Conservation (phyloP, 116 monocot genomes). For the Dioscorea cayenensis region DNA sequence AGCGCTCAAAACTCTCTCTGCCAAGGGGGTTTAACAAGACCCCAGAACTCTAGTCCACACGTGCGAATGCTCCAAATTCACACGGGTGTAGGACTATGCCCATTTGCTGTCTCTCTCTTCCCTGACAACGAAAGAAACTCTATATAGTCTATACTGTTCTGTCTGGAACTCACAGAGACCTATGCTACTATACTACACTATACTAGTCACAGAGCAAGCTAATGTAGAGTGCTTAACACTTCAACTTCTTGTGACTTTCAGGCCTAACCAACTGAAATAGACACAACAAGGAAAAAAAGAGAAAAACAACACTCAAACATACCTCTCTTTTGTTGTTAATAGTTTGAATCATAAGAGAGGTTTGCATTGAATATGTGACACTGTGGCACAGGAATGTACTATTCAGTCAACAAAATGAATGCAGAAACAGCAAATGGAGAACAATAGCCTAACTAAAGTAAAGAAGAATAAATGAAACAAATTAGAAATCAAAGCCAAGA, state of each 20-base stretch:
- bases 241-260: constrained; percentile 1
- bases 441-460: too few species aligned
- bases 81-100: neutral
- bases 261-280: constrained; percentile 9
- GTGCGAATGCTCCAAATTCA: constrained; percentile 18
- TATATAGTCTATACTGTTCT: constrained; percentile 5
- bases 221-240: neutral
- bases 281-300: neutral
- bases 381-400: too few species aligned
- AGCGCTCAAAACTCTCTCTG: constrained; percentile 1
- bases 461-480: too few species aligned
- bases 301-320: too few species aligned
- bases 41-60: constrained; percentile 15
- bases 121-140: constrained; percentile 17
- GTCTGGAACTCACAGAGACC: constrained; percentile 12
- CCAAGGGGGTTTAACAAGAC: neutral
- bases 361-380: too few species aligned
- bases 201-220: neutral
- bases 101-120: constrained; percentile 7
- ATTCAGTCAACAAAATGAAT: too few species aligned
- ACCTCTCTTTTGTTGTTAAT: too few species aligned
- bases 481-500: too few species aligned
- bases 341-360: too few species aligned
- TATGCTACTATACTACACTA: neutral
- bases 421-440: too few species aligned